phyloP scores from a whole-genome alignment of 148 eudicot species.

The Rhododendron vialii region DNA sequence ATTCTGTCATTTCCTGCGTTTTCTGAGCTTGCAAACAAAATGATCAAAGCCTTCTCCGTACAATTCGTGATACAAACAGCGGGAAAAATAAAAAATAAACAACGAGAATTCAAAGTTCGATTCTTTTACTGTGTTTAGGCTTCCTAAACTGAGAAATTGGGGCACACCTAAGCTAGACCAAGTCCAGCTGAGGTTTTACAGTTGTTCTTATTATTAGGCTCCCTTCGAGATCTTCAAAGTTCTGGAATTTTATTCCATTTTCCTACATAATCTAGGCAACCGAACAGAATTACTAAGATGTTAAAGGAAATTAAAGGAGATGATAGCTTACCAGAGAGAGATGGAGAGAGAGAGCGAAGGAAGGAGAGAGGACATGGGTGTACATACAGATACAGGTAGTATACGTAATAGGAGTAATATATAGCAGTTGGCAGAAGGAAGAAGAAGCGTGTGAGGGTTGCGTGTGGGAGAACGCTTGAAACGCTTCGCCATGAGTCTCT shows the following conservation, averaged over 20 bases:
- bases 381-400: not conserved
- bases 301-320: not conserved
- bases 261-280: not conserved
- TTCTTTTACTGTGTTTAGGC: not conserved
- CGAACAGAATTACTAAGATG: not conserved
- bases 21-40: not conserved
- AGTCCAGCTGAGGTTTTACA: not conserved
- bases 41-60: not conserved
- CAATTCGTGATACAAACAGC: not conserved
- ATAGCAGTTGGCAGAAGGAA: not conserved
- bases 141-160: not conserved
- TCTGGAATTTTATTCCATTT: not conserved
- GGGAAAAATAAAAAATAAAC: not conserved
- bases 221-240: not conserved
- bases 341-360: not conserved
- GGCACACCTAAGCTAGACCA: not conserved
- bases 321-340: slow-evolving; percentile 4
- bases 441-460: slow-evolving; percentile 47
- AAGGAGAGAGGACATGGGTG: slow-evolving; percentile 6
- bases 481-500: slow-evolving; percentile 42
- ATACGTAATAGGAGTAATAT: not conserved
- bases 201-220: not conserved
- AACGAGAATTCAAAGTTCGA: not conserved
- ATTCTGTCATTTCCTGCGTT: not conserved
- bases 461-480: slow-evolving; percentile 47